These are phyloP conservation scores for Trichoderma lentiforme DNA, from an alignment of 2,329 filamentous ascomycete species.

Conservation along the genomic window DNA sequence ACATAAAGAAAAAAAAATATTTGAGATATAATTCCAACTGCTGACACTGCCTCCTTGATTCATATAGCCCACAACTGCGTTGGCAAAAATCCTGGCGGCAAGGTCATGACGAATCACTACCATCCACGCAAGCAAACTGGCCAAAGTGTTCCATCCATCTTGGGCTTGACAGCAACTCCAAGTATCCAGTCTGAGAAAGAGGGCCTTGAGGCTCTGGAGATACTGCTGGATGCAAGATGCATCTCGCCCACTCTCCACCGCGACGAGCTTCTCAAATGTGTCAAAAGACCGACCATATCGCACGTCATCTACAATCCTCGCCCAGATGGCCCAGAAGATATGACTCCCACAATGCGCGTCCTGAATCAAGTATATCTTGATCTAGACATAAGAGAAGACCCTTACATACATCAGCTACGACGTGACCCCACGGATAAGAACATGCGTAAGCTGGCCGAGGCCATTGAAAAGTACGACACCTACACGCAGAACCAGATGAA, in stretches of 20 bases:
- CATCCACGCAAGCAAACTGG: slow-evolving; percentile 43
- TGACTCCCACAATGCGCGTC: slow-evolving; percentile 40
- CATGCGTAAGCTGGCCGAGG: slow-evolving; percentile 35
- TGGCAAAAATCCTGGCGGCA: slow-evolving; percentile 59
- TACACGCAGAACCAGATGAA: slow-evolving; percentile 54
- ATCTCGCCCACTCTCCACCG: slow-evolving; percentile 66
- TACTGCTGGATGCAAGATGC: slow-evolving; percentile 66
- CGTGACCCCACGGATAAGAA: slow-evolving; percentile 41
- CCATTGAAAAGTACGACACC: slow-evolving; percentile 46
- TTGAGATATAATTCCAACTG: too few species aligned
- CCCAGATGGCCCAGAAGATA: background rate
- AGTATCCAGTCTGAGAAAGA: slow-evolving; percentile 57
- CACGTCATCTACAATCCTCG: slow-evolving; percentile 32
- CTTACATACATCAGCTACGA: slow-evolving; percentile 50
- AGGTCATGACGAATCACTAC: slow-evolving; percentile 73
- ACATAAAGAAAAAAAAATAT: background rate
- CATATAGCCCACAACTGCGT: slow-evolving; percentile 69
- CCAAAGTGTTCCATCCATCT: slow-evolving; percentile 56
- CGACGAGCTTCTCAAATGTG: slow-evolving; percentile 64
- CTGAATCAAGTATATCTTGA: slow-evolving; percentile 40
- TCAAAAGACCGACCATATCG: slow-evolving; percentile 61
- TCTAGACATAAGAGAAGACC: slow-evolving; percentile 60
- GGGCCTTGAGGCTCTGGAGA: slow-evolving; percentile 61
- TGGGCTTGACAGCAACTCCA: slow-evolving; percentile 80
- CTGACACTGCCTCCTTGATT: slow-evolving; percentile 18